phyloP scores from a whole-genome alignment of 2,329 filamentous ascomycete species.

The Alternaria novae-zelandiae region DNA sequence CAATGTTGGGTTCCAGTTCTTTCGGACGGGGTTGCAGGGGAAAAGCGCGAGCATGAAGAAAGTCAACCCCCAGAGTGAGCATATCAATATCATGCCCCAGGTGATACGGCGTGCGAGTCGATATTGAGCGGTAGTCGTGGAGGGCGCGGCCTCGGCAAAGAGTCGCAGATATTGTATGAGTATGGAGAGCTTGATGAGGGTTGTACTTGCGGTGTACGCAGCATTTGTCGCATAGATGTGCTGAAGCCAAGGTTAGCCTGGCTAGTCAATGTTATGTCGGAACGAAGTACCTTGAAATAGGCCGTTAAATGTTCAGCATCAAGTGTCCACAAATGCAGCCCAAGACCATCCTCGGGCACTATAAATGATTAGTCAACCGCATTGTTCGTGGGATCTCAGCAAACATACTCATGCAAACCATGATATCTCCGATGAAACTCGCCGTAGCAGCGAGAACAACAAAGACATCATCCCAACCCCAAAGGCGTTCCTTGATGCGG shows the following conservation, averaged over 20 bases:
- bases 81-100: constrained; percentile 28
- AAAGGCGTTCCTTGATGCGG: constrained; percentile 35
- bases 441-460: constrained; percentile 37
- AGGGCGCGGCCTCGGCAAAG: constrained; percentile 32
- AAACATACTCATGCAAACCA: constrained; percentile 43
- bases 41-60: constrained; percentile 43
- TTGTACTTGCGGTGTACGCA: constrained; percentile 38
- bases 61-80: constrained; percentile 37
- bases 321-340: constrained; percentile 41
- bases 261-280: too few species aligned
- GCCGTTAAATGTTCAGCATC: constrained; percentile 9
- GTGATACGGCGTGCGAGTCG: constrained; percentile 25
- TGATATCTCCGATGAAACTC: constrained; percentile 31
- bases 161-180: constrained; percentile 48
- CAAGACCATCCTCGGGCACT: constrained; percentile 45
- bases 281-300: constrained; percentile 39
- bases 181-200: constrained; percentile 48
- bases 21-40: constrained; percentile 35
- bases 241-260: constrained; percentile 15
- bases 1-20: constrained; percentile 36
- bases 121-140: constrained; percentile 11
- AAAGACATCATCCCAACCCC: constrained; percentile 47
- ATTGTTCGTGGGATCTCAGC: background rate
- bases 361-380: constrained; percentile 4
- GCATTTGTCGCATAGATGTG: constrained; percentile 41